These are phyloP conservation scores for Penicillium cataractarum DNA, from an alignment of 495 filamentous ascomycete genomes.

Conservation along the genomic window DNA sequence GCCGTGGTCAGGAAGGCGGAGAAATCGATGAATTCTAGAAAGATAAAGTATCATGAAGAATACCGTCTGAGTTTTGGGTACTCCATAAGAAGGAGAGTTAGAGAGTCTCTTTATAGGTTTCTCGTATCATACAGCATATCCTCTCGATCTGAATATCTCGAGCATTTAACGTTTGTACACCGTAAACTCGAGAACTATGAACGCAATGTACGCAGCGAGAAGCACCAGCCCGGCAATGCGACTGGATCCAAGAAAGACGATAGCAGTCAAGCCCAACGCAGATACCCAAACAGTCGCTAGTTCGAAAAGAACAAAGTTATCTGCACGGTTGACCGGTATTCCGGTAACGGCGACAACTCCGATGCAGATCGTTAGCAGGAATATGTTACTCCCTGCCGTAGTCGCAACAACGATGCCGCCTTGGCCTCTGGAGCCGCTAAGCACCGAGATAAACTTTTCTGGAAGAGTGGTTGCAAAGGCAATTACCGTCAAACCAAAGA, in stretches of 20 bases:
- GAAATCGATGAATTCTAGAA: too few relatives aligned
- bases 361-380: constrained; percentile 55
- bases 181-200: constrained; percentile 46
- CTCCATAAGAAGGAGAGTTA: too few relatives aligned
- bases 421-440: constrained; percentile 50
- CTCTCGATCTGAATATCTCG: too few relatives aligned
- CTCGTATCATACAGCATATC: too few relatives aligned
- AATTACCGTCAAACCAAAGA: constrained; percentile 58
- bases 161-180: constrained; percentile 24
- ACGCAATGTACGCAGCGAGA: constrained; percentile 41
- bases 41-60: too few relatives aligned
- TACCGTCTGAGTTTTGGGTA: too few relatives aligned
- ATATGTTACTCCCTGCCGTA: constrained; percentile 59
- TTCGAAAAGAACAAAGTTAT: constrained; percentile 37
- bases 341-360: constrained; percentile 45
- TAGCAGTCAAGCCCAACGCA: constrained; percentile 28
- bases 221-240: constrained; percentile 41
- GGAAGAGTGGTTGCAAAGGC: constrained; percentile 60
- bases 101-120: too few relatives aligned
- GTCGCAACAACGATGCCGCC: constrained; percentile 56
- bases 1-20: not conserved
- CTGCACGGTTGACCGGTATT: constrained; percentile 18
- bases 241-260: constrained; percentile 33
- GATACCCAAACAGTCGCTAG: constrained; percentile 40
- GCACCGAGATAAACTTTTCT: constrained; percentile 56